A percentile compares a stretch with the other conserved stretches of the same genome.
Evolutionary conservation across 1,139 yeast species (phyloP).

Genomic region (Debaryomyces subglobosus): DNA sequence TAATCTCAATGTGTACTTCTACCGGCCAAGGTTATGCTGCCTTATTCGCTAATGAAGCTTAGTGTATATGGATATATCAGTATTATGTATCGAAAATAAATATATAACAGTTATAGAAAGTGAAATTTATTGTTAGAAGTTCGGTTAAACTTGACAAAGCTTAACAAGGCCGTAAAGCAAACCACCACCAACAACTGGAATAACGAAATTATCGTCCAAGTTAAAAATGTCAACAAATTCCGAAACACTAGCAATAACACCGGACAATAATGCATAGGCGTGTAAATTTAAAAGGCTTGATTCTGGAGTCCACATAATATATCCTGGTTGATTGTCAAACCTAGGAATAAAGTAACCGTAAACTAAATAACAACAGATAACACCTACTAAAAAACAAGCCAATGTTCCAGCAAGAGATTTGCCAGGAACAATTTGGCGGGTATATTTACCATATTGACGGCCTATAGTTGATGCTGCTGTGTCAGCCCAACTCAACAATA

Average conservation of each 20-base stretch:
- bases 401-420: slow-evolving; percentile 88
- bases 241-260: slow-evolving; percentile 80
- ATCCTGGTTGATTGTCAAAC: slow-evolving; percentile 52
- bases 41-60: slow-evolving; percentile 34
- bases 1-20: slow-evolving; percentile 46
- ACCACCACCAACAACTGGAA: slow-evolving; percentile 80
- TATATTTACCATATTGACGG: slow-evolving; percentile 76
- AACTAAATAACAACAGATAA: slow-evolving; percentile 60
- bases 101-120: background rate
- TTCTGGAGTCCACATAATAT: slow-evolving; percentile 64
- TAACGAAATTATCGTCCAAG: slow-evolving; percentile 91
- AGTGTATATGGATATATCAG: slow-evolving; percentile 2
- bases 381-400: slow-evolving; percentile 83
- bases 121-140: background rate
- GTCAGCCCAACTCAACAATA: slow-evolving; percentile 93
- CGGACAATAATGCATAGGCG: slow-evolving; percentile 62
- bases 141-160: slow-evolving; percentile 17
- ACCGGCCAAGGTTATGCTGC: slow-evolving; percentile 50
- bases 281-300: slow-evolving; percentile 58
- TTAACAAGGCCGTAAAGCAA: slow-evolving; percentile 54
- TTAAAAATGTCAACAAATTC: slow-evolving; percentile 77
- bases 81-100: background rate
- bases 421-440: slow-evolving; percentile 72
- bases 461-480: slow-evolving; percentile 97
- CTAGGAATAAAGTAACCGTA: slow-evolving; percentile 75